Base-by-base conservation (phyloP, 1,139 yeast genomes). In the Yamadazyma buinensis region DNA sequence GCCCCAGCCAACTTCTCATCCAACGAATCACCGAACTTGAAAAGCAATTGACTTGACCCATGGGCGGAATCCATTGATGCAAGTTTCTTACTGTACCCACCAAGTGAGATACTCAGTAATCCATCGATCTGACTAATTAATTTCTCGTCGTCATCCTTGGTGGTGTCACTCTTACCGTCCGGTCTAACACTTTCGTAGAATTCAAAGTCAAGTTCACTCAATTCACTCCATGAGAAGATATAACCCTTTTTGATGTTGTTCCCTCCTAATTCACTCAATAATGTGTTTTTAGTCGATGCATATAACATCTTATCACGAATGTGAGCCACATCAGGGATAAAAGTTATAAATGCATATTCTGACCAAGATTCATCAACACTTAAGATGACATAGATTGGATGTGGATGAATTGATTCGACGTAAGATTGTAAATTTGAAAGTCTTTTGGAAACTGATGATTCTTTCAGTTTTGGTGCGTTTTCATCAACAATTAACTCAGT, bases 301-400 rank as follows among this genome's bases (percentile, higher is more conserved):
- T 90, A 94, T 36, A 92, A 69, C 97, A 92, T 92, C 56, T 92
- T 92, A 39, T 77, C 74, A 40, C 90, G 75, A 23, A 92, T 90
- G 7, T 82, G 80, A 10, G 97, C 88, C 32, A 61, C 57, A 55
- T 92, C 97, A 0, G 98, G 97, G 32, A 92, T 92, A 61, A 73
- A 90, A 27, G 94, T 78, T 30, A 88, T 72, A 50, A 92, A 88
- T 4, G 77, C 68, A 42, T 64, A 69, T 13, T 49, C 51, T 3
- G 51, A 43, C 5, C 23, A 21, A 10, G 23, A 19, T 1, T 49
- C 47, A 9, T 52, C 54, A 18, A 51, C 52, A 8, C 53, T 48
- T 2, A 81, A 51, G 8, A 85, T 57, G 25, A 85, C 55, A 50
- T 85, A 86, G 8, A 71, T 60, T 7, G 95, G 85, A 17, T 71